Conservation (phyloP, 768 basidiomycete genomes). For the Fistulinella prunicolor region DNA sequence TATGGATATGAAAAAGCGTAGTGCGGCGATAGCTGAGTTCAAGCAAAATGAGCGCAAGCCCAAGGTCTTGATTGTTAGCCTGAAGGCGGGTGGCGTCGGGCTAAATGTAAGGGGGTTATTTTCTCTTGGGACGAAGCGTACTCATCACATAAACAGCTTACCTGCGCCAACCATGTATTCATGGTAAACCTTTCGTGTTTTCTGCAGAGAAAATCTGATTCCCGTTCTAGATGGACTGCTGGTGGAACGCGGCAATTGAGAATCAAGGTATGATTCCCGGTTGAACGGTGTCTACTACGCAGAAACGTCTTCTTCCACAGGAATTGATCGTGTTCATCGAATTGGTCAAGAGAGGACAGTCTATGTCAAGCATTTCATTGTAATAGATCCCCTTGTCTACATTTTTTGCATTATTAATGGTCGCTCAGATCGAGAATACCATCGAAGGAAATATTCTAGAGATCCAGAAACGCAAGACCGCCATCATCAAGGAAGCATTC, state of each 20-base stretch:
- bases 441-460: conserved; percentile 77
- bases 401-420: background rate
- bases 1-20: conserved; percentile 83
- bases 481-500: conserved; percentile 84
- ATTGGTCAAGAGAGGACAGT: conserved; percentile 83
- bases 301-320: conserved; percentile 36
- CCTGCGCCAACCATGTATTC: conserved; percentile 80
- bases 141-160: conserved; percentile 45
- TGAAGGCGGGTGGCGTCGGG: conserved; percentile 93
- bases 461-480: conserved; percentile 85
- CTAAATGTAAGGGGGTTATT: conserved; percentile 56
- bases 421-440: conserved; percentile 58
- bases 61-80: conserved; percentile 71
- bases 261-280: conserved; percentile 56
- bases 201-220: conserved; percentile 1
- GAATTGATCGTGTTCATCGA: conserved; percentile 83
- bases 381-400: conserved; percentile 32
- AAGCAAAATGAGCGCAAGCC: conserved; percentile 64
- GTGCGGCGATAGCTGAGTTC: conserved; percentile 74
- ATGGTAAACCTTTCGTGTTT: conserved; percentile 52
- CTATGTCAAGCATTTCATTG: conserved; percentile 83
- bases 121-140: background rate
- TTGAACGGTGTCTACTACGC: background rate
- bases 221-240: conserved; percentile 75
- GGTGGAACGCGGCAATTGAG: conserved; percentile 87